Evolutionary conservation across 805 yeast species (phyloP).

Genomic region (Candida caryicola): DNA sequence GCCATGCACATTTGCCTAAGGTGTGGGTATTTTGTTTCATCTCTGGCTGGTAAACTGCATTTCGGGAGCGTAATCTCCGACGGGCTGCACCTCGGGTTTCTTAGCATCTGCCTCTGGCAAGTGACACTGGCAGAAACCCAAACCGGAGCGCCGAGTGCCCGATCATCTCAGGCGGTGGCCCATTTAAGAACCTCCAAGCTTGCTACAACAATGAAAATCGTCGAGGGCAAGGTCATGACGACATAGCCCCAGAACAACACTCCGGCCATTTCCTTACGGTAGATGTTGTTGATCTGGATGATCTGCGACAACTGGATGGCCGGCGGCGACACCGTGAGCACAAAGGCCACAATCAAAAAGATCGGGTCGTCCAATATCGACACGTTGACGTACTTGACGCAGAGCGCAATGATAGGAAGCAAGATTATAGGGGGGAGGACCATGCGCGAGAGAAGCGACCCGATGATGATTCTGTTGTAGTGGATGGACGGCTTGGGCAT

Average conservation of each 20-base stretch:
- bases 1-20: too few species aligned
- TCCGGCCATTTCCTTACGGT: slow-evolving; percentile 80
- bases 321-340: slow-evolving; percentile 76
- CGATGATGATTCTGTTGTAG: slow-evolving; percentile 61
- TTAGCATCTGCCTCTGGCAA: too few species aligned
- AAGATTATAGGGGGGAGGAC: slow-evolving; percentile 67
- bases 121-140: too few species aligned
- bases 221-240: slow-evolving; percentile 69
- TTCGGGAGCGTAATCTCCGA: too few species aligned
- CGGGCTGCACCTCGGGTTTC: too few species aligned
- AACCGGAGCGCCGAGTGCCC: too few species aligned
- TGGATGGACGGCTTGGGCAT: slow-evolving; percentile 64
- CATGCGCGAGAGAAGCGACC: slow-evolving; percentile 74
- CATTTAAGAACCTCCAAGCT: slow-evolving; percentile 55
- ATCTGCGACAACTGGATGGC: slow-evolving; percentile 82
- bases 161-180: too few species aligned
- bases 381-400: slow-evolving; percentile 60
- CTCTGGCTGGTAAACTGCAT: too few species aligned
- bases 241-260: slow-evolving; percentile 82
- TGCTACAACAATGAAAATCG: slow-evolving; percentile 67
- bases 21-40: too few species aligned
- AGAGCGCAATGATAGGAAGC: slow-evolving; percentile 61
- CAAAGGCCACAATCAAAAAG: slow-evolving; percentile 70
- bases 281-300: slow-evolving; percentile 70
- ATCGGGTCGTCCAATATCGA: slow-evolving; percentile 81